Percentiles rank a stretch among this genome's conserved stretches.
Conservation (phyloP, 2,329 filamentous ascomycete genomes). For the Dactylellina haptotyla region DNA sequence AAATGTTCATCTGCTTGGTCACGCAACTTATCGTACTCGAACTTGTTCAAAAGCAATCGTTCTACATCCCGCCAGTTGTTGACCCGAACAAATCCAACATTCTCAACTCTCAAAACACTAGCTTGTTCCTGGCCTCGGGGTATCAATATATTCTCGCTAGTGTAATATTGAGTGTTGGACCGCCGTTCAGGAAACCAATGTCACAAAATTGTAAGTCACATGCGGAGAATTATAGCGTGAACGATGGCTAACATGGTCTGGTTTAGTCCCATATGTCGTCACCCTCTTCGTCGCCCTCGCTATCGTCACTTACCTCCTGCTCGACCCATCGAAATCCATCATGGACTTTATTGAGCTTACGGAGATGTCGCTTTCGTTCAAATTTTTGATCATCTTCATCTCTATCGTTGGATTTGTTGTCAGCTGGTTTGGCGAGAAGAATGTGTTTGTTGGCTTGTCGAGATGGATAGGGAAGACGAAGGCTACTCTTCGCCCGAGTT, state of each 20-base stretch:
- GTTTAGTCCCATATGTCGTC: conserved; percentile 79
- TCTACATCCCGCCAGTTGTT: conserved; percentile 84
- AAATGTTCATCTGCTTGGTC: conserved; percentile 82
- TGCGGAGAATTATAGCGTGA: conserved; percentile 1
- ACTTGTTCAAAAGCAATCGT: conserved; percentile 79
- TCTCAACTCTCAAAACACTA: conserved; percentile 91
- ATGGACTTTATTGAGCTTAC: conserved; percentile 85
- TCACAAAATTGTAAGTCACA: conserved; percentile 75
- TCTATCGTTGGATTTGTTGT: conserved; percentile 75
- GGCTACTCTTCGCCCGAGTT: conserved; percentile 67
- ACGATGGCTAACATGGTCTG: neutral
- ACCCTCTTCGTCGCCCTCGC: conserved; percentile 76
- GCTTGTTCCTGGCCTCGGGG: conserved; percentile 87
- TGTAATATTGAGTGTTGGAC: conserved; percentile 88
- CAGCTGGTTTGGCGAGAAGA: conserved; percentile 77
- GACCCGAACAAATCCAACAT: conserved; percentile 83
- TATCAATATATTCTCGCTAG: conserved; percentile 95
- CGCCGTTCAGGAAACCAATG: conserved; percentile 85
- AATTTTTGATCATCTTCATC: conserved; percentile 75
- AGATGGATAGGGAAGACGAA: conserved; percentile 73
- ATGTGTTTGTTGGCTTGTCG: conserved; percentile 75
- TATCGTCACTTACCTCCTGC: conserved; percentile 81
- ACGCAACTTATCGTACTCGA: conserved; percentile 80
- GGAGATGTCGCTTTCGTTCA: conserved; percentile 76
- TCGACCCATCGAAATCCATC: conserved; percentile 76